phyloP scores from a whole-genome alignment of 345 rosid species.

The Populus nigra region DNA sequence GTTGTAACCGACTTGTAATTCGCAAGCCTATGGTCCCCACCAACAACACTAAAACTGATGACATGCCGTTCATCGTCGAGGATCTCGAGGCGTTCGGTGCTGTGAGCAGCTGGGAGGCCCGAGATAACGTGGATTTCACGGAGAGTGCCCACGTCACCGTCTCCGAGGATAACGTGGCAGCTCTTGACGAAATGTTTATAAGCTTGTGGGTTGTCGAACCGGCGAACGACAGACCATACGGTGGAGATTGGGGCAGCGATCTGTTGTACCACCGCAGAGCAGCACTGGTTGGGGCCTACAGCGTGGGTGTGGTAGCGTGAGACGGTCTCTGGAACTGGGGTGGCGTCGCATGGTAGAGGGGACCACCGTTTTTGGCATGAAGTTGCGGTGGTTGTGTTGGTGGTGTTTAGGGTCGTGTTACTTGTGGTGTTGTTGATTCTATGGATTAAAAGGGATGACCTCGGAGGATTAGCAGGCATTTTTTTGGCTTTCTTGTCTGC shows the following conservation, averaged over 20 bases:
- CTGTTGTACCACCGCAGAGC: constrained; percentile 29
- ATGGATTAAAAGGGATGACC: constrained; percentile 32
- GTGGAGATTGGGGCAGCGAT: constrained; percentile 37
- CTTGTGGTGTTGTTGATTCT: constrained; percentile 24
- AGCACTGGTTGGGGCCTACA: constrained; percentile 37
- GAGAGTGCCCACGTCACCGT: constrained; percentile 33
- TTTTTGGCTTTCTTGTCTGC: neutral
- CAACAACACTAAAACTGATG: constrained; percentile 32
- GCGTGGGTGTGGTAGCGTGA: constrained; percentile 23
- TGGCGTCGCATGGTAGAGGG: constrained; percentile 20
- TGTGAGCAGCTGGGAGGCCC: constrained; percentile 32
- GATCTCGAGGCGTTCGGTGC: constrained; percentile 39
- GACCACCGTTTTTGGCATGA: constrained; percentile 28
- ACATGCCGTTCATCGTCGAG: constrained; percentile 40
- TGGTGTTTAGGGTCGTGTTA: neutral
- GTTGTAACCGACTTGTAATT: constrained; percentile 42
- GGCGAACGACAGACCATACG: constrained; percentile 32
- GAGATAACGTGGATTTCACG: constrained; percentile 35
- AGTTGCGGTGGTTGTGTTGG: neutral
- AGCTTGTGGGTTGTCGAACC: constrained; percentile 35
- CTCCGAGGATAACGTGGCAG: constrained; percentile 32
- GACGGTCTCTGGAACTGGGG: constrained; percentile 20
- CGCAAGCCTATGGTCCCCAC: constrained; percentile 38
- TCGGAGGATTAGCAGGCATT: constrained; percentile 31
- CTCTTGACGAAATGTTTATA: constrained; percentile 38